Evolutionary conservation across 2,329 filamentous ascomycete species (phyloP).

Genomic region (Xylaria arbuscula): DNA sequence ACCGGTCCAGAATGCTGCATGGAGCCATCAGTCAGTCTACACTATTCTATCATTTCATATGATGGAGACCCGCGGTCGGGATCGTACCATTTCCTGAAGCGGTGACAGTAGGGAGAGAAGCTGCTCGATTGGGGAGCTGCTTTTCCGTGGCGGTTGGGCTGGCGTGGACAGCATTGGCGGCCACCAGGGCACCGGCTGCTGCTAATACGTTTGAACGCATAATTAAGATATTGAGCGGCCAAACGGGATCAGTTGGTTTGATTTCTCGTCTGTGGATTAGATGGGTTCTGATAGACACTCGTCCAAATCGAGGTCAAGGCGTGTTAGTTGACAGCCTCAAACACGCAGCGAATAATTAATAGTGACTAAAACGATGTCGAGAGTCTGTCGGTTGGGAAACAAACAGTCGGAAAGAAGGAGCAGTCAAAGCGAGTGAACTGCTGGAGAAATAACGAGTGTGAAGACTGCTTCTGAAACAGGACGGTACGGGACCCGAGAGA

Average conservation of each 20-base stretch:
- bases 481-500: constrained; percentile 22
- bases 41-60: not conserved
- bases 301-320: constrained; percentile 9
- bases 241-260: constrained; percentile 19
- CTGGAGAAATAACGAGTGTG: constrained; percentile 43
- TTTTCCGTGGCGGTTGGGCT: constrained; percentile 62
- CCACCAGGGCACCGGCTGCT: constrained; percentile 62
- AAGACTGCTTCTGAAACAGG: constrained; percentile 27
- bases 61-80: not conserved
- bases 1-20: constrained; percentile 65
- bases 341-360: constrained; percentile 27
- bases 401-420: constrained; percentile 35
- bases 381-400: constrained; percentile 26
- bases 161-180: constrained; percentile 58
- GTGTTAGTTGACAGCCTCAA: constrained; percentile 9
- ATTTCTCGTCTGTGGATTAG: constrained; percentile 23
- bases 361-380: constrained; percentile 18
- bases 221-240: constrained; percentile 45
- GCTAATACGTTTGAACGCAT: constrained; percentile 64
- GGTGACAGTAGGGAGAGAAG: constrained; percentile 61
- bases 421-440: constrained; percentile 49
- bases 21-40: constrained; percentile 35
- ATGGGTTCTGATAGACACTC: constrained; percentile 25
- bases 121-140: constrained; percentile 62
- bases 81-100: constrained; percentile 67